Base-by-base conservation (phyloP, 2,329 filamentous ascomycete species). In the Dendryphion nanum region DNA sequence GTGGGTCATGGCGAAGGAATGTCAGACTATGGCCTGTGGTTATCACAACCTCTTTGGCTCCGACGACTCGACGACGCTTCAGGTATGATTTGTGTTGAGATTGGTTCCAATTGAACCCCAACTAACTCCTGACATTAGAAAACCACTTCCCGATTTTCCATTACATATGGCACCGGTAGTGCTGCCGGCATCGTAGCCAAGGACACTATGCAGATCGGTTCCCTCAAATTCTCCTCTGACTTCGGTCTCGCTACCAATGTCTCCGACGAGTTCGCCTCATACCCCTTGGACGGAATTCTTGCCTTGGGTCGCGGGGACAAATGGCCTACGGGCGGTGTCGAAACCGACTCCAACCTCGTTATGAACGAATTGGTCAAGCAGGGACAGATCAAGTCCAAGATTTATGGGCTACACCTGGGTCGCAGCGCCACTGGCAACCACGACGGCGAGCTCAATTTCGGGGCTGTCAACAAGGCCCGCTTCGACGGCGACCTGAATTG, bases 201-300 rank as follows among this genome's bases (percentile, higher is more conserved):
- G 7, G 89, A 95, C 55, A 81, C 71, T 0, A 59, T 93, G 16
- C 72, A 74, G 4, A 68, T 95, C 47, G 85, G 82, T 2, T 80
- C 79, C 13, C 71, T 90, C 45, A 77, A 73, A 29, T 8, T 8
- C 23, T 59, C 88, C 12, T 63, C 74, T 4, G 72, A 78, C 3
- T 86, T 95, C 54, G 89, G 89, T 4, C 67, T 90, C 42, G 87
- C 85, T 16, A 78, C 76, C 21, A 76, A 76, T 17, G 86, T 86
- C 2, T 89, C 86, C 1, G 67, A 79, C 35, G 82, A 93, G 47
- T 95, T 95, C 62, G 67, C 72, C 18, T 76, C 78, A 36, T 95
- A 91, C 53, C 85, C 87, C 2, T 89, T 95, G 64, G 89, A 95
- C 61, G 89, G 89, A 17, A 94, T 95, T 33, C 70, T 95, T 3